Base-by-base conservation (phyloP, 169 alveolate species). In the Pseudocohnilembus persalinus region DNA sequence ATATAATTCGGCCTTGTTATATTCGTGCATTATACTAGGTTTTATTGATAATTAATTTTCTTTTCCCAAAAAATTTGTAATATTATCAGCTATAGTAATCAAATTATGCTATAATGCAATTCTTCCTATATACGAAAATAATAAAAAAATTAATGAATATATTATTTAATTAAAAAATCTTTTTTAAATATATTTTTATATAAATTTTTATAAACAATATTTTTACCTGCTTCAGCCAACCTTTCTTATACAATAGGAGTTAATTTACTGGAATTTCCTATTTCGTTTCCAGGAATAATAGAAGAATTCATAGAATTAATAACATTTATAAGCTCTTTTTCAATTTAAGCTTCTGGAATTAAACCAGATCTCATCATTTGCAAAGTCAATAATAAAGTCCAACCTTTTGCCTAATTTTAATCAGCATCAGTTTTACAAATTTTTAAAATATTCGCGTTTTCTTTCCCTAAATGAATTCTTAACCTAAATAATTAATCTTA, bases 191-290 rank as follows among this genome's bases (percentile, higher is more conserved):
- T n/a, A n/a, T n/a, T n/a, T n/a, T n/a, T n/a, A n/a, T n/a, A n/a
- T n/a, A n/a, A n/a, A n/a, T n/a, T n/a, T n/a, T n/a, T n/a, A n/a
- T n/a, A n/a, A n/a, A n/a, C n/a, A n/a, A n/a, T n/a, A n/a, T n/a
- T n/a, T n/a, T n/a, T n/a, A n/a, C n/a, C 94, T 26, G 94, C 92
- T 86, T 96, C 98, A 65, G 98, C 97, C n/a, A 94, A 77, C 76
- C 96, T 87, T 74, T 94, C 97, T 72, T 88, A 81, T 75, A 90
- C 84, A 0, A 87, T 87, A 4, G 89, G 89, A 31, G 93, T 82
- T 1, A 96, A 83, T 87, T 93, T 95, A 29, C 91, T 92, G 16
- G 90, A 77, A 30, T 90, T 82, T 31, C 87, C 92, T 32, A 85
- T 85, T 83, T 88, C 89, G 63, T 92, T 91, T 27, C 90, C 90